phyloP scores from a whole-genome alignment of 2,329 filamentous ascomycete genomes.

The Capronia coronata region DNA sequence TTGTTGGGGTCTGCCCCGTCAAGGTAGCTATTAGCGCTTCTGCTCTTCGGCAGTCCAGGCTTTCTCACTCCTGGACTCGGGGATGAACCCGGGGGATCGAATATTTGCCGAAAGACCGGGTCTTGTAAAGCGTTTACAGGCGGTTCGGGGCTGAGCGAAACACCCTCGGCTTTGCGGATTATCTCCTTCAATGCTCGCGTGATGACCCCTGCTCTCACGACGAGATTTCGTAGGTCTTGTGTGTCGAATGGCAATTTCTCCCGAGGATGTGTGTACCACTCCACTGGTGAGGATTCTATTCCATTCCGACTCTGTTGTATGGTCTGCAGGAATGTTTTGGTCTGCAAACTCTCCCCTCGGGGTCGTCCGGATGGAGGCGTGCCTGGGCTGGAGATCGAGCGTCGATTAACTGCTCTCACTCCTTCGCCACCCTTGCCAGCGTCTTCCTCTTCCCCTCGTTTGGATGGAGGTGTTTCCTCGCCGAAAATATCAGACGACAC shows the following conservation, averaged over 20 bases:
- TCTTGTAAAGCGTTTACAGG: constrained; percentile 32
- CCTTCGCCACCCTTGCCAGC: neutral
- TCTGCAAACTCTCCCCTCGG: constrained; percentile 53
- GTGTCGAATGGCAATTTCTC: constrained; percentile 62
- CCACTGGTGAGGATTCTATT: constrained; percentile 29
- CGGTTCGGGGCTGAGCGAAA: constrained; percentile 31
- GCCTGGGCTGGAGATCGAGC: constrained; percentile 27
- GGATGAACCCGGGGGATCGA: constrained; percentile 37
- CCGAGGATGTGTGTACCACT: constrained; percentile 30
- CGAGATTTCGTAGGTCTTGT: constrained; percentile 56
- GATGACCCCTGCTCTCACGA: constrained; percentile 46
- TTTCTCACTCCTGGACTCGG: constrained; percentile 29
- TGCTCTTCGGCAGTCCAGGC: constrained; percentile 28
- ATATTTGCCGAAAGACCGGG: constrained; percentile 45
- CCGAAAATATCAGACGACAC: constrained; percentile 53
- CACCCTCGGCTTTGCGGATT: constrained; percentile 45
- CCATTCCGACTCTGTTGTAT: constrained; percentile 46
- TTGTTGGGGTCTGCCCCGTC: constrained; percentile 25
- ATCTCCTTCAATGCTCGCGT: constrained; percentile 46
- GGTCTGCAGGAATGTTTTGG: constrained; percentile 56
- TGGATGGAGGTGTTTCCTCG: constrained; percentile 31
- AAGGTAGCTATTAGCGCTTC: constrained; percentile 30
- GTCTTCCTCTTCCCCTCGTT: constrained; percentile 15
- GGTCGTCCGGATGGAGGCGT: constrained; percentile 37
- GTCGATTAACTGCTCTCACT: constrained; percentile 13